These are phyloP conservation scores for Arabis alpina DNA, from an alignment of 345 rosid genomes.

Conservation along the genomic window DNA sequence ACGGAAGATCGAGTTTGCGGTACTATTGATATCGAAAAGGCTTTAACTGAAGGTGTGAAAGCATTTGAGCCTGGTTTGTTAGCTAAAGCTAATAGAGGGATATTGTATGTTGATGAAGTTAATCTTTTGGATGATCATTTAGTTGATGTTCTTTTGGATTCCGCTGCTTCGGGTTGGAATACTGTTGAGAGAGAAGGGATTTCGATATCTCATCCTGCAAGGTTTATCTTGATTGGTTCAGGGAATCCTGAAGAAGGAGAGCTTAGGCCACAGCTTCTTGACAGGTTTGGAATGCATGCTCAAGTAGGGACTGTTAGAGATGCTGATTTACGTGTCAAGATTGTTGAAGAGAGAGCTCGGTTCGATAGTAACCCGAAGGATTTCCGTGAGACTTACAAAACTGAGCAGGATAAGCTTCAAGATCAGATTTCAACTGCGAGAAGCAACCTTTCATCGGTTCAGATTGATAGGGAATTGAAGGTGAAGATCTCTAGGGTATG, in stretches of 20 bases:
- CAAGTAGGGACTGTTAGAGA: constrained; percentile 95
- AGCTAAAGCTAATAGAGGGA: constrained; percentile 97
- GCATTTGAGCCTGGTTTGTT: constrained; percentile 98
- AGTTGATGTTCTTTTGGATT: constrained; percentile 93
- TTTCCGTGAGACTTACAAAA: constrained; percentile 75
- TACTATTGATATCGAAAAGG: constrained; percentile 93
- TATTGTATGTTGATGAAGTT: constrained; percentile 95
- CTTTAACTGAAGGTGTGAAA: constrained; percentile 93
- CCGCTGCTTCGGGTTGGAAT: constrained; percentile 98
- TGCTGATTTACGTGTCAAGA: constrained; percentile 94
- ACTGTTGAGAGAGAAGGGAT: constrained; percentile 97
- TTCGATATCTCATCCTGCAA: constrained; percentile 93
- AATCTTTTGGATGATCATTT: constrained; percentile 96
- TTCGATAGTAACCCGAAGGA: constrained; percentile 91
- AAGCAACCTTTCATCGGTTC: constrained; percentile 66
- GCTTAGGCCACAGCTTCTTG: constrained; percentile 93
- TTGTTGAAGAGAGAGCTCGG: constrained; percentile 92
- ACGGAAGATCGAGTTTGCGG: constrained; percentile 99
- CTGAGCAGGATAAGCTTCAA: constrained; percentile 93
- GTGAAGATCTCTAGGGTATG: constrained; percentile 97
- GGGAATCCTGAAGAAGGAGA: constrained; percentile 98
- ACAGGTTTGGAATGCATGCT: constrained; percentile 96
- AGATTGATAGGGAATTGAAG: constrained; percentile 78
- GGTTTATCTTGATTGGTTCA: constrained; percentile 92
- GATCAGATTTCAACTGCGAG: constrained; percentile 76